Conservation (phyloP, 306 rosid species). For the Lathyrus sativus region DNA sequence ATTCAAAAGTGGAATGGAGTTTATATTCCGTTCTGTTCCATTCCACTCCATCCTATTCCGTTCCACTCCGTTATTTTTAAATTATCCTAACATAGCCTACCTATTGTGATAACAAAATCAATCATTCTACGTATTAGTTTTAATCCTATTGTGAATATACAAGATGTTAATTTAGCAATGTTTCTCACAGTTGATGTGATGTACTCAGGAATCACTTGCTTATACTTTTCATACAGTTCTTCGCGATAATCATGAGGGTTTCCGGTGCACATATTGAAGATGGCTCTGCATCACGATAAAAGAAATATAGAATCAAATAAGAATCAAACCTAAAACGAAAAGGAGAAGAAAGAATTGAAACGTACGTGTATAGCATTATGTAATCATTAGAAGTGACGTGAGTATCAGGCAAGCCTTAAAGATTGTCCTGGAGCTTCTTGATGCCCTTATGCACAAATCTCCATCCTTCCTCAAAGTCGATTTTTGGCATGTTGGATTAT, state of each 20-base stretch:
- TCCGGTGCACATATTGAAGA: not conserved
- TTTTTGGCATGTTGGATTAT: not conserved
- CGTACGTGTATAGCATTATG: not conserved
- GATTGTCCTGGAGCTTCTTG: constrained; percentile 39
- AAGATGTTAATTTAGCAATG: too few species aligned
- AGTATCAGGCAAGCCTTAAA: not conserved
- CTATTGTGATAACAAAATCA: constrained; percentile 26
- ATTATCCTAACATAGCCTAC: too few species aligned
- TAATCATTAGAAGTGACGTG: not conserved
- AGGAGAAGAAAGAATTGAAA: not conserved
- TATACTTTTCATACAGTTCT: not conserved
- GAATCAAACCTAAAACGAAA: not conserved
- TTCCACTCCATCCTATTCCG: too few species aligned
- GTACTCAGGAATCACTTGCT: not conserved
- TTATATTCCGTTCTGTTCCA: too few species aligned
- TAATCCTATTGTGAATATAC: too few species aligned
- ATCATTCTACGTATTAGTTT: not conserved
- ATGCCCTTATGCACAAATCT: not conserved
- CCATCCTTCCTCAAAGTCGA: not conserved
- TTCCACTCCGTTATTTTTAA: too few species aligned
- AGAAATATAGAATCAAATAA: not conserved
- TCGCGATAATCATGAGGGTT: not conserved
- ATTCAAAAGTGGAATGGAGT: too few species aligned
- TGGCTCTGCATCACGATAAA: not conserved
- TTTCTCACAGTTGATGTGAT: too few species aligned